Conservation (phyloP, 2,329 filamentous ascomycete species). For the Aspergillus aculeatus region DNA sequence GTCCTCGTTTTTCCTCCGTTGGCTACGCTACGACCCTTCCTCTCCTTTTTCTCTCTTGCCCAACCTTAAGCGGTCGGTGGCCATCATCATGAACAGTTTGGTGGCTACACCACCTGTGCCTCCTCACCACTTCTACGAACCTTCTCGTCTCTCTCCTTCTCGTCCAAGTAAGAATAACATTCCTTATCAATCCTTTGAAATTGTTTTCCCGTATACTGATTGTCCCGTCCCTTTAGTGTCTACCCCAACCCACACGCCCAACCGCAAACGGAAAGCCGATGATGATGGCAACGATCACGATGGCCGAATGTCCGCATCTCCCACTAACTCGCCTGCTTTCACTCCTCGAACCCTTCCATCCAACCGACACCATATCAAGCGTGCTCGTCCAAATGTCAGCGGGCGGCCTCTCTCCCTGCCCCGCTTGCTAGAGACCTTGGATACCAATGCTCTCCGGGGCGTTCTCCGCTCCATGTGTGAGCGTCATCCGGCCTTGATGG, state of each 20-base stretch:
- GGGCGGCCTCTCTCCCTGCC: constrained; percentile 65
- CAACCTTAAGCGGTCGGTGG: constrained; percentile 30
- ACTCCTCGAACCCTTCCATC: constrained; percentile 66
- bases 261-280: constrained; percentile 85
- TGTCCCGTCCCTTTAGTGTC: constrained; percentile 33
- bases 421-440: constrained; percentile 90
- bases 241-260: constrained; percentile 42
- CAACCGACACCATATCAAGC: constrained; percentile 63
- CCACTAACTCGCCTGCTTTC: constrained; percentile 75
- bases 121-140: constrained; percentile 60
- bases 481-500: constrained; percentile 77
- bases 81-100: constrained; percentile 61
- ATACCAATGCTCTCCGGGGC: constrained; percentile 76
- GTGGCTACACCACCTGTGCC: constrained; percentile 58
- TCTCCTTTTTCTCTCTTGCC: constrained; percentile 21
- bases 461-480: constrained; percentile 91
- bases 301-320: constrained; percentile 90
- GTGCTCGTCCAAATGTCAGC: constrained; percentile 65
- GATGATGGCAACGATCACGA: constrained; percentile 62
- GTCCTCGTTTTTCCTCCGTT: constrained; percentile 4
- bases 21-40: constrained; percentile 20
- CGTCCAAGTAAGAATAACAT: constrained; percentile 53
- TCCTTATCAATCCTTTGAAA: constrained; percentile 7
- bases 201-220: not conserved
- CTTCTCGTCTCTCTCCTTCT: constrained; percentile 59